phyloP scores from a whole-genome alignment of 169 alveolate species.

The Cryptosporidium parvum region DNA sequence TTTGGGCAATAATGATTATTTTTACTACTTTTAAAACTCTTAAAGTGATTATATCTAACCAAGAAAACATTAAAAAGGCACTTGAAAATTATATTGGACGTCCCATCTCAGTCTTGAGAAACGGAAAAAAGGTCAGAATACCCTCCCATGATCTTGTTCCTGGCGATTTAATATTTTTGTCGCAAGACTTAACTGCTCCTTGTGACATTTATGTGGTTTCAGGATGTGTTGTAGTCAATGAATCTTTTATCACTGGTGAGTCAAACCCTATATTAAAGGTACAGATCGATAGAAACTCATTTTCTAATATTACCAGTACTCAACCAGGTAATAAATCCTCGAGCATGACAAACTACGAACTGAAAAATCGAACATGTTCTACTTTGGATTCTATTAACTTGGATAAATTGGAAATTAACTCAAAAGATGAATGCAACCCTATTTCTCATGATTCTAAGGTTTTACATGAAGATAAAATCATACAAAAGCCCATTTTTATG shows the following conservation, averaged over 20 bases:
- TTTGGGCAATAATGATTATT: constrained; percentile 26
- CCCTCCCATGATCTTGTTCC: constrained; percentile 70
- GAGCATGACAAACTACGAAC: neutral
- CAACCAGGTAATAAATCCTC: neutral
- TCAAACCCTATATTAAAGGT: constrained; percentile 44
- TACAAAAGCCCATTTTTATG: constrained; percentile 38
- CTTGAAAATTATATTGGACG: constrained; percentile 52
- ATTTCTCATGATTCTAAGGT: neutral
- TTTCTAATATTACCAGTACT: neutral
- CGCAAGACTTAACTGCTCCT: constrained; percentile 56
- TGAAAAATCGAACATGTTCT: constrained; percentile 15
- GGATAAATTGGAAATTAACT: neutral
- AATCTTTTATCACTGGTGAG: constrained; percentile 62
- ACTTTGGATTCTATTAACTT: constrained; percentile 20
- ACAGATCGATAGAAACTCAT: constrained; percentile 14
- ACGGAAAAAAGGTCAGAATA: constrained; percentile 22
- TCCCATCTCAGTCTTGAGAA: constrained; percentile 28
- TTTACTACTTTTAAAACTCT: constrained; percentile 33
- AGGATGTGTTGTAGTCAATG: constrained; percentile 57
- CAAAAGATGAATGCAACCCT: neutral
- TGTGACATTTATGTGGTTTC: constrained; percentile 60
- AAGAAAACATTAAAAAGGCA: constrained; percentile 47
- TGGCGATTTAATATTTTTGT: constrained; percentile 37
- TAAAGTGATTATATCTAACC: constrained; percentile 19
- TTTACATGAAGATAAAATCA: neutral